A percentile compares a stretch with the other conserved stretches of the same genome.
Conservation (phyloP, 1,284 basidiomycete genomes). For the Microbotryum saponariae region DNA sequence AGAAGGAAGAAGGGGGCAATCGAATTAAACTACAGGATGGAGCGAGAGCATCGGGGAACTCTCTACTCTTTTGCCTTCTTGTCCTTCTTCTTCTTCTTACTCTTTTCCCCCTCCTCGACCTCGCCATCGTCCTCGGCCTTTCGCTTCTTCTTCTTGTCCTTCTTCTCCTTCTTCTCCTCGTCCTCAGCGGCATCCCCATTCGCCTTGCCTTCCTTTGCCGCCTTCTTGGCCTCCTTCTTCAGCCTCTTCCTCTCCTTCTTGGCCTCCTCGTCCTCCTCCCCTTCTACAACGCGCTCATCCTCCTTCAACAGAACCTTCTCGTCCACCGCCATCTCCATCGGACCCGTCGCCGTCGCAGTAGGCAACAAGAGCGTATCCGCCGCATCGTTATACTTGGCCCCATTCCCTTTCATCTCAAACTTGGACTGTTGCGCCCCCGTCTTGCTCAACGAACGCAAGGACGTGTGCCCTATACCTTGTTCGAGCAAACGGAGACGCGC, state of each 20-base stretch:
- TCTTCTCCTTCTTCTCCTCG: constrained; percentile 13
- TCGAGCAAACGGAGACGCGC: constrained; percentile 84
- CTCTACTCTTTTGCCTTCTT: constrained; percentile 14
- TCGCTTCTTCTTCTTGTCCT: constrained; percentile 8
- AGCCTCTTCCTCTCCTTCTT: constrained; percentile 42
- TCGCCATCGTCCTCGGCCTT: background rate
- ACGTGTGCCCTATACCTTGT: constrained; percentile 62
- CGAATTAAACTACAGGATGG: constrained; percentile 6
- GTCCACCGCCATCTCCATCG: constrained; percentile 46
- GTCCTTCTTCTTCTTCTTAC: constrained; percentile 2
- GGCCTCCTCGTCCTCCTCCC: constrained; percentile 44
- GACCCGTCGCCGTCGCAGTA: constrained; percentile 43
- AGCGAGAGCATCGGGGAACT: background rate
- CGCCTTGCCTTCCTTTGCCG: constrained; percentile 13
- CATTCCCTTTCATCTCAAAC: constrained; percentile 67
- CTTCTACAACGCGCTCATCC: constrained; percentile 45
- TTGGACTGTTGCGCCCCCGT: constrained; percentile 56
- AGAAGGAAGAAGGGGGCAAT: constrained; percentile 2
- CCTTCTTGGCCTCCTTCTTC: constrained; percentile 51
- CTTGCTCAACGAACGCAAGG: constrained; percentile 40
- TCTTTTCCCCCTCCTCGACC: background rate
- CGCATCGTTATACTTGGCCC: constrained; percentile 68
- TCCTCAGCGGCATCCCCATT: background rate
- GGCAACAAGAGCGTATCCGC: constrained; percentile 59
- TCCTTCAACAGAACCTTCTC: constrained; percentile 57